Conservation (phyloP, 1,284 basidiomycete genomes). For the Ceratobasidium papillatum region DNA sequence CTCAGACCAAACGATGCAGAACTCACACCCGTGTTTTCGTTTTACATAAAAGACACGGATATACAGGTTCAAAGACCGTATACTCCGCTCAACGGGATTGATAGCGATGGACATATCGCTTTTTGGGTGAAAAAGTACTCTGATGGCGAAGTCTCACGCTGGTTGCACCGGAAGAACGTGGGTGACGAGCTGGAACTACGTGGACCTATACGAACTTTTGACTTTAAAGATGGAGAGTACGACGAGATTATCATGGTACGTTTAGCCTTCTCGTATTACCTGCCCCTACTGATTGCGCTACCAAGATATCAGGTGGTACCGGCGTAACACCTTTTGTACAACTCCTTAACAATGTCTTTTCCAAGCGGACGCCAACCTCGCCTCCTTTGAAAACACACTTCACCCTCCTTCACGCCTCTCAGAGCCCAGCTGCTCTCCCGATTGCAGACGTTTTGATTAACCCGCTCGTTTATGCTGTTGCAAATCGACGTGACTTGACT, state of each 20-base stretch:
- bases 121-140: constrained; percentile 81
- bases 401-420: constrained; percentile 43
- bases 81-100: constrained; percentile 77
- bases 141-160: constrained; percentile 81
- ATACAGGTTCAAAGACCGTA: constrained; percentile 89
- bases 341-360: constrained; percentile 43
- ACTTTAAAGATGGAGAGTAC: constrained; percentile 63
- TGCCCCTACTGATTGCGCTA: constrained; percentile 9
- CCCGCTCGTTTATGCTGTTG: constrained; percentile 32
- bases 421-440: constrained; percentile 39
- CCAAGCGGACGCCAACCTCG: constrained; percentile 32
- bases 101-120: constrained; percentile 66
- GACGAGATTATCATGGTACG: constrained; percentile 82
- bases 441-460: constrained; percentile 40
- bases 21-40: constrained; percentile 69
- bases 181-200: constrained; percentile 78
- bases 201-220: constrained; percentile 79
- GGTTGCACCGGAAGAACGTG: constrained; percentile 73
- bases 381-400: constrained; percentile 38
- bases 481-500: constrained; percentile 39
- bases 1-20: constrained; percentile 50
- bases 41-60: constrained; percentile 85
- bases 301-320: constrained; percentile 57
- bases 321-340: constrained; percentile 46
- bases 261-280: background rate